These are phyloP conservation scores for Combretum micranthum DNA, from an alignment of 345 rosid genomes.

Conservation along the genomic window DNA sequence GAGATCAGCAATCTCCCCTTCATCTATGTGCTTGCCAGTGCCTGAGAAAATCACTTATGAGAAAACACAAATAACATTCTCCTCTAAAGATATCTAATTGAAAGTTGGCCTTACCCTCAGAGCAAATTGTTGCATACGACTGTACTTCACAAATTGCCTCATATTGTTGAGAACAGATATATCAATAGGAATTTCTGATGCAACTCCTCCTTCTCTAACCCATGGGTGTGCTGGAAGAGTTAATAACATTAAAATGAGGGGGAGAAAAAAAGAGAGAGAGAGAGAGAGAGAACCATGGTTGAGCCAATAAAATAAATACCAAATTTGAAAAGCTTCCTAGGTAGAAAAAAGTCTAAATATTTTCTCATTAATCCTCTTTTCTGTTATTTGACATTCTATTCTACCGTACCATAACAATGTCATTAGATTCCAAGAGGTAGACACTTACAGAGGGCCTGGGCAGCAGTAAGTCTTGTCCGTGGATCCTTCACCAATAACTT, in stretches of 20 bases:
- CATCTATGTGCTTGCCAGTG: constrained; percentile 86
- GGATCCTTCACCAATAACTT: constrained; percentile 94
- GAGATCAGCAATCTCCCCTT: constrained; percentile 73
- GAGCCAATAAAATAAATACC: neutral
- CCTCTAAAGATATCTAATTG: constrained; percentile 6
- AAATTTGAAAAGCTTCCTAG: no score
- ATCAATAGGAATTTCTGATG: constrained; percentile 96
- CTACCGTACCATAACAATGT: neutral
- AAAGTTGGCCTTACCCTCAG: constrained; percentile 49
- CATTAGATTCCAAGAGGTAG: neutral
- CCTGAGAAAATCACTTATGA: constrained; percentile 35
- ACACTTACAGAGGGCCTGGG: constrained; percentile 88
- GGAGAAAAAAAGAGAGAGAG: no score
- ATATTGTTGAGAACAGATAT: constrained; percentile 86
- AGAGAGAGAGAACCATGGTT: no score
- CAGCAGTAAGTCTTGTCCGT: constrained; percentile 85
- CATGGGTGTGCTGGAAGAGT: constrained; percentile 81
- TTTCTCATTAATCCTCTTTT: neutral
- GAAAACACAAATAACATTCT: neutral
- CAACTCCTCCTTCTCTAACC: constrained; percentile 99
- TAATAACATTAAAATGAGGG: neutral
- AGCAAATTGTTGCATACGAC: constrained; percentile 92
- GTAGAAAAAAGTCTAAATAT: neutral
- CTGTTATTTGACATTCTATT: neutral
- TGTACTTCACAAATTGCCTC: constrained; percentile 92